Evolutionary conservation across 306 rosid species (phyloP), one percentile per base, ranked within the genome.

Genomic region (Sicyos baderoa): DNA sequence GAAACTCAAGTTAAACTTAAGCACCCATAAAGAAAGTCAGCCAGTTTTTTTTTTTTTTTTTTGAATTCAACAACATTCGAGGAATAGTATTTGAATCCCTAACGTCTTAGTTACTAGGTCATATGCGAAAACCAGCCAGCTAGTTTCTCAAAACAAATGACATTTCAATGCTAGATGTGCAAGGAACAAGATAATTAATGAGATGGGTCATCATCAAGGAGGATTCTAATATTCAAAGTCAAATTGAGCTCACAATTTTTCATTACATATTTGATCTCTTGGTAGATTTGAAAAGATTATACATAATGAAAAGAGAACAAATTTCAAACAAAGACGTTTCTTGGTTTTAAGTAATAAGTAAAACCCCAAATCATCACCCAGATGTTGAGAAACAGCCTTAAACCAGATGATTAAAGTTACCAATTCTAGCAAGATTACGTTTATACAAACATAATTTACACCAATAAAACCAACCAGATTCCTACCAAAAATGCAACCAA

Each of bases 171-270:
- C 19, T 9, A n/a, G 54, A 67, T 22, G 49, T 66, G n/a, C n/a
- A n/a, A n/a, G n/a, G n/a, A n/a, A n/a, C n/a, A n/a, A 48, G 72
- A 48, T 48, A 48, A 67, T 48, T 19, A 23, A 67, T 6, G 55
- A 67, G 18, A 67, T 67, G 72, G 72, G 72, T n/a, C n/a, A n/a
- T 44, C 56, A 47, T 67, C 45, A 9, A 4, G 42, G n/a, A n/a
- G 72, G 9, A 48, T 54, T 22, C 37, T 29, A 19, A 40, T 45
- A 6, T 19, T n/a, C 45, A 45, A 65, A 44, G 54, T 65, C 70
- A 19, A 21, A 45, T 21, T 65, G 35, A 45, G 32, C 19, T 65
- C 54, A 44, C 70, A 65, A 21, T 6, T 6, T 25, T 9, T 3
- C 21, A 13, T 44, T 11, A 3, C 17, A 44, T 7, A 37, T 61